Base-by-base conservation (phyloP, 768 basidiomycete species). In the Tricholoma hemisulphureum region DNA sequence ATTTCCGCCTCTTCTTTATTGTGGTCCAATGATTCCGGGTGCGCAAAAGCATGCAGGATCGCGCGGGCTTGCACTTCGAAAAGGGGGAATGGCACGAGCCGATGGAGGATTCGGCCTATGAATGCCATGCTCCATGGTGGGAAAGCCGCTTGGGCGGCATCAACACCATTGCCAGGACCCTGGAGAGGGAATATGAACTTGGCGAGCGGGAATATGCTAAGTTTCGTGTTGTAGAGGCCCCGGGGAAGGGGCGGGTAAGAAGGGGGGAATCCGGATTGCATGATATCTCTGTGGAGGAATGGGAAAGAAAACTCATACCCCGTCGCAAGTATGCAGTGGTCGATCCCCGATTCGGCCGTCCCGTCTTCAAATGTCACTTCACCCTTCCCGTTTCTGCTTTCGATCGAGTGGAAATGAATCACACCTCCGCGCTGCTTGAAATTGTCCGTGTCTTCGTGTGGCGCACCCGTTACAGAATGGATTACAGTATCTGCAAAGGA, bases 1-100 rank as follows among this genome's bases (percentile, higher is more conserved):
- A 88, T 68, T 18, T 72, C 79, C 26, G 71, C 69, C 0, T 75
- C 72, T 65, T 87, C 88, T 31, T 70, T 64, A 3, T 71, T 70
- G 29, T 68, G 57, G 59, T 89, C 79, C 8, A 91, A 70, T 23
- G 76, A 69, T 26, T 68, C 66, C 1, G 83, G 84, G 51, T 83
- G 63, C 11, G 74, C 73, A 58, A 90, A 88, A 0, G 80, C 82
- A 23, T 77, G 75, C 20, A 86, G 67, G 8, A 83, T 78, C 4
- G 84, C 87, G 0, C 80, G 82, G 0, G 87, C 87, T 71, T 96
- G 94, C 0, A 83, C 84, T 69, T 96, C 92, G 49, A 87, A 77
- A 0, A 93, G 66, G 1, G 91, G 93, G 58, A 95, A 81, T 3
- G 93, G 93, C 0, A 80, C 79, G 26, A 91, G 83, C 29, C 76